phyloP scores from a whole-genome alignment of 1,284 basidiomycete species.

The Stereum hirsutum region DNA sequence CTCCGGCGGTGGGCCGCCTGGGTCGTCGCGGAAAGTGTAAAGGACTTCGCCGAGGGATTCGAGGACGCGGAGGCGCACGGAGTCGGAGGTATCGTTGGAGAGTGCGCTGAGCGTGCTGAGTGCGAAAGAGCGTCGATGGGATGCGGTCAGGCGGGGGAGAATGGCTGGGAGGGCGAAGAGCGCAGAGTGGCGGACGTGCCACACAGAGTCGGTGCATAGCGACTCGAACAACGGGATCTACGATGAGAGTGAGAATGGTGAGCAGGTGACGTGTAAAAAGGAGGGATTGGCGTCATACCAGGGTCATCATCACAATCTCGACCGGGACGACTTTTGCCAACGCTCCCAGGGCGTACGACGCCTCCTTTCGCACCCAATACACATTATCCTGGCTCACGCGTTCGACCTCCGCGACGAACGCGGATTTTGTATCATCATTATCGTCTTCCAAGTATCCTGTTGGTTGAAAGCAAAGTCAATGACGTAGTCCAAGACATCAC shows the following conservation, averaged over 20 bases:
- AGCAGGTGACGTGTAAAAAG: slow-evolving; percentile 7
- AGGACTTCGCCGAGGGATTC: slow-evolving; percentile 91
- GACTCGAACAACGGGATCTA: slow-evolving; percentile 76
- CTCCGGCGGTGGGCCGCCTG: slow-evolving; percentile 68
- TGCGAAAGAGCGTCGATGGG: slow-evolving; percentile 51
- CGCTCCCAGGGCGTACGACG: slow-evolving; percentile 82
- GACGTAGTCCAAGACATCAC: neutral
- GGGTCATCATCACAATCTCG: slow-evolving; percentile 51
- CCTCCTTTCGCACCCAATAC: slow-evolving; percentile 85
- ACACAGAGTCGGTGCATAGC: slow-evolving; percentile 63
- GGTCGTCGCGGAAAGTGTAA: slow-evolving; percentile 70
- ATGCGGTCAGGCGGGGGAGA: slow-evolving; percentile 52
- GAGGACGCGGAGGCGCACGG: slow-evolving; percentile 76
- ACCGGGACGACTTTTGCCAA: slow-evolving; percentile 79
- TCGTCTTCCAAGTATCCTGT: slow-evolving; percentile 58
- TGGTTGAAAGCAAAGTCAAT: no score
- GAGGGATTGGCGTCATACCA: no score
- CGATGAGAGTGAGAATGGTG: slow-evolving; percentile 3
- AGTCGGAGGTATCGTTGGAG: slow-evolving; percentile 55
- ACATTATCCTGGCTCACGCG: slow-evolving; percentile 71
- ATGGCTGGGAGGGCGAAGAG: slow-evolving; percentile 82
- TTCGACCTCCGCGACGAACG: slow-evolving; percentile 79
- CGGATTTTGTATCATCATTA: slow-evolving; percentile 48
- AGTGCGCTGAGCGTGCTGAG: slow-evolving; percentile 56
- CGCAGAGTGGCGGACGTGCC: slow-evolving; percentile 86